phyloP scores from a whole-genome alignment of 192 early-diverging fungal genomes.

The Kickxella alabastrina region DNA sequence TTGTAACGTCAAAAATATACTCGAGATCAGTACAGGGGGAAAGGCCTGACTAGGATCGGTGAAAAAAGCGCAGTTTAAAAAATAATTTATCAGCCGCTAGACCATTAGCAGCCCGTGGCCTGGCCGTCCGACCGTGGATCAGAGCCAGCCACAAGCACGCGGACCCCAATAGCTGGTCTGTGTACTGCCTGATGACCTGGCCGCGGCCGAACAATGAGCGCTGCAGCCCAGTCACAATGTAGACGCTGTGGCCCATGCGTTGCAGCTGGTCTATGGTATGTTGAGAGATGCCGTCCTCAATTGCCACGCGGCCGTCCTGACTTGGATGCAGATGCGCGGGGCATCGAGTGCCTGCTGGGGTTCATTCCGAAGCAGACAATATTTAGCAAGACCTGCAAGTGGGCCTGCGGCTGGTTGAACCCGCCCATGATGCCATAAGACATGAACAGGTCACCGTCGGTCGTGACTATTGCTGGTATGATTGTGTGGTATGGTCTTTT shows the following conservation, averaged over 20 bases:
- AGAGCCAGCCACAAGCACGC: constrained; percentile 53
- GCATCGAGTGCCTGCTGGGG: constrained; percentile 67
- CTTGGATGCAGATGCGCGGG: constrained; percentile 61
- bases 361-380: constrained; percentile 55
- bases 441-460: constrained; percentile 13
- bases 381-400: constrained; percentile 73
- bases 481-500: constrained; percentile 83
- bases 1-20: too few relatives aligned
- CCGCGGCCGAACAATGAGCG: constrained; percentile 68
- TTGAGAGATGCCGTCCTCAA: constrained; percentile 63
- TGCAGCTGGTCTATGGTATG: constrained; percentile 48
- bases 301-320: constrained; percentile 32
- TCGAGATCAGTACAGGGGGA: too few relatives aligned
- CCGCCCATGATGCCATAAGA: constrained; percentile 63
- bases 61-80: not conserved
- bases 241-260: constrained; percentile 58
- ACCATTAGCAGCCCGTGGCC: constrained; percentile 27
- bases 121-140: constrained; percentile 62
- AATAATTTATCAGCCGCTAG: not conserved
- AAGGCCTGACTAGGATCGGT: too few relatives aligned
- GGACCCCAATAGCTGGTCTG: constrained; percentile 34
- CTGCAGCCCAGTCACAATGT: constrained; percentile 38
- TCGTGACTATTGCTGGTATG: constrained; percentile 65
- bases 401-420: constrained; percentile 83
- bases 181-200: constrained; percentile 58